Base-by-base conservation (phyloP, 2,329 filamentous ascomycete species). In the Ophiosphaerella herpotricha region DNA sequence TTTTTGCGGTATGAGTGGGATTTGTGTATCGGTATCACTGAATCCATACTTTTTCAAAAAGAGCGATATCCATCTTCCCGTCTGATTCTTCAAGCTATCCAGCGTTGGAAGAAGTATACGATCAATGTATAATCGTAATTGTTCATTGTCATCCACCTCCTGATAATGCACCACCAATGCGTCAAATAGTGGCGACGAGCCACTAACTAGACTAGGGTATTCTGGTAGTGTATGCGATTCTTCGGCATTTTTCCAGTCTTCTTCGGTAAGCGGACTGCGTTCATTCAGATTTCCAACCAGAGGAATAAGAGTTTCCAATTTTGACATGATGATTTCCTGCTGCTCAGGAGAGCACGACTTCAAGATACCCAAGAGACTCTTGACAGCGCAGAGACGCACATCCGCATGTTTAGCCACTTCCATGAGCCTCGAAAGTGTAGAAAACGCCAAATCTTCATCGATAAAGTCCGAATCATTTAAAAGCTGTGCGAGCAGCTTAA, bases 401-500 rank as follows among this genome's bases (percentile, higher is more conserved):
- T 78, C 75, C 2, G 69, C 54, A 45, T 78, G 76, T 5, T 62
- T 63, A 3, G 61, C 55, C 11, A 53, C 63, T 5, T 52, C 51
- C 2, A 73, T 57, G 5, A 77, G 52, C 4, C 51, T 55, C 1
- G 57, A 42, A 5, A 78, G 57, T 0, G 75, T 51, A 0, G 64
- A 60, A 4, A 74, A 42, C 1, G 72, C 53, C 13, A 59, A 56
- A 0, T 60, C 46, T 13, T 68, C 57, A 5, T 68, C 64, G 8
- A 77, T 59, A 32, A 71, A 74, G 0, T 66, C 53, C 0, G 71
- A 58, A 8, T 63, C 54, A 5, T 68, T 50, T 13, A 78, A 57
- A 3, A 77, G 45, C 49, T 77, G 68, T 1, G 74, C 73, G 1
- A 78, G 63, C 36, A 73, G 62, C 43, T 78, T 78, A 39, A 76